Evolutionary conservation across 2,329 filamentous ascomycete genomes (phyloP), one percentile per base, ranked within the genome.

Genomic region (Nothopassalora personata): DNA sequence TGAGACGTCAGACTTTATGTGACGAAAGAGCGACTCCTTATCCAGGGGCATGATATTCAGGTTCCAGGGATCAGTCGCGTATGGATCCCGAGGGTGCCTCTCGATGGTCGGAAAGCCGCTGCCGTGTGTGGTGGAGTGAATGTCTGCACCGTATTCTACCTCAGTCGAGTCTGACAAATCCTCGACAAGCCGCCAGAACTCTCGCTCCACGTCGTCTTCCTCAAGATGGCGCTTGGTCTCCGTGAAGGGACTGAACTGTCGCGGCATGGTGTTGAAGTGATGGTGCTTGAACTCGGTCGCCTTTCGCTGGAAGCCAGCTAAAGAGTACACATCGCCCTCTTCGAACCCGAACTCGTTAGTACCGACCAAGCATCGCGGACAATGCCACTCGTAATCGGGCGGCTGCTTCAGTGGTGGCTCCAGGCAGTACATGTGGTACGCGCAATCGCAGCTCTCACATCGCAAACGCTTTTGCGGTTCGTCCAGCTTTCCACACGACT

Each of bases 321-420:
- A 80, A 0, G 94, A 99, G 75, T 99, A 99, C 23, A 97, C 83
- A 4, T 92, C 92, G 27, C 94, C 94, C 73, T 99, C 94, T 71
- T 97, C 93, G 62, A 99, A 99, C 0, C 94, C 94, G 69, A 96
- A 99, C 65, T 97, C 91, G 43, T 93, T 92, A 58, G 96, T 96
- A 50, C 94, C 94, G 27, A 99, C 94, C 28, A 99, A 83, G 72
- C 94, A 99, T 69, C 91, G 86, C 0, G 94, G 89, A 67, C 94
- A 99, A 72, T 97, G 93, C 94, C 94, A 99, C 70, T 97, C 94
- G 55, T 86, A 82, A 27, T 94, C 89, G 0, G 91, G 91, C 63
- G 88, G 85, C 64, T 88, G 85, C 67, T 87, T 88, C 47, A 96
- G 77, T 1, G 89, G 90, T 34, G 92, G 93, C 64, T 99, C 94